Conservation (phyloP, 2,329 filamentous ascomycete species). For the Piedraia hortae region DNA sequence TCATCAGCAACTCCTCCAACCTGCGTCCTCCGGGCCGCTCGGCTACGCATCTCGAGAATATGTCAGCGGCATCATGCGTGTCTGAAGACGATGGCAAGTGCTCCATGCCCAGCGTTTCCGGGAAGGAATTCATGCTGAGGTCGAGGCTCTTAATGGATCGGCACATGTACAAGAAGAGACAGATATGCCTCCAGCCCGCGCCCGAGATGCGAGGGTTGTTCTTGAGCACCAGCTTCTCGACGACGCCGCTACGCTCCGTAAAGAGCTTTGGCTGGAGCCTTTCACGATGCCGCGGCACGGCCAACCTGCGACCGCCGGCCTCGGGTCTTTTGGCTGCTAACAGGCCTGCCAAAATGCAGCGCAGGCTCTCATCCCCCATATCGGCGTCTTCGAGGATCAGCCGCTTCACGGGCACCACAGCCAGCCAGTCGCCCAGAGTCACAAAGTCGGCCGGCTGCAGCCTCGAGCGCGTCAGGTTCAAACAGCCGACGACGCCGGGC, state of each 20-base stretch:
- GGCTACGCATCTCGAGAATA: slow-evolving; percentile 48
- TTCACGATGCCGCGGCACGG: slow-evolving; percentile 8
- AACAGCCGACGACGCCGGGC: slow-evolving; percentile 49
- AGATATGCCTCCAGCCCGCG: slow-evolving; percentile 78
- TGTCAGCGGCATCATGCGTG: slow-evolving; percentile 29
- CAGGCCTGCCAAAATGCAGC: slow-evolving; percentile 64
- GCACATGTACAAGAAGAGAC: slow-evolving; percentile 72
- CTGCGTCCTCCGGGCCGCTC: slow-evolving; percentile 48
- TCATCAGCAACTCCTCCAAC: slow-evolving; percentile 60
- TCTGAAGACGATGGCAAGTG: slow-evolving; percentile 3
- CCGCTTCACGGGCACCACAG: slow-evolving; percentile 72
- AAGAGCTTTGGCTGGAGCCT: slow-evolving; percentile 5
- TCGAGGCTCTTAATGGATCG: slow-evolving; percentile 66
- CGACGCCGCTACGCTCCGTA: slow-evolving; percentile 34
- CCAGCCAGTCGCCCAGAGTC: slow-evolving; percentile 78
- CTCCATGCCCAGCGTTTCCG: slow-evolving; percentile 21
- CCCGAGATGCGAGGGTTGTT: slow-evolving; percentile 62
- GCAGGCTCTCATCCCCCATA: slow-evolving; percentile 59
- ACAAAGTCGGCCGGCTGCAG: slow-evolving; percentile 60
- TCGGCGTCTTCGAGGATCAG: slow-evolving; percentile 68
- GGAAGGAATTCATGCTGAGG: slow-evolving; percentile 60
- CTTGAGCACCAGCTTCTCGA: slow-evolving; percentile 69
- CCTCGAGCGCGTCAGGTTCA: slow-evolving; percentile 65
- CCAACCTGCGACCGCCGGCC: slow-evolving; percentile 9
- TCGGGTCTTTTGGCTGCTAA: slow-evolving; percentile 48